Conservation (phyloP, 192 early-diverging fungal species). For the Umbelopsis ramanniana region DNA sequence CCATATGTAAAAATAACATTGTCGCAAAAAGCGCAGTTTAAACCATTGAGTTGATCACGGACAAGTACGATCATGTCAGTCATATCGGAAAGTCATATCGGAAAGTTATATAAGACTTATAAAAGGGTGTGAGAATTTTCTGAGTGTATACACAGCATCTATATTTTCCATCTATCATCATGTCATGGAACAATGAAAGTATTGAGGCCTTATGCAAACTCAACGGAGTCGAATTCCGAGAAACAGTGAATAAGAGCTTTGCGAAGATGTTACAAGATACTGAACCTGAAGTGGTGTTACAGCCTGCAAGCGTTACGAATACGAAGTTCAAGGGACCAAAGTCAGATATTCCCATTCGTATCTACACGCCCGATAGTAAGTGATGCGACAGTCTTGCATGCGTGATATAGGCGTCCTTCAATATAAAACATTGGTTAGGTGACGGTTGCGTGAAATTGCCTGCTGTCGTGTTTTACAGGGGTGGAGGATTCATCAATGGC, state of each 20-base stretch:
- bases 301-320: neutral
- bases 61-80: too few relatives aligned
- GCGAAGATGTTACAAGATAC: neutral
- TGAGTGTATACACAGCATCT: too few relatives aligned
- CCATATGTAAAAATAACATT: too few relatives aligned
- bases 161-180: neutral
- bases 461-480: neutral
- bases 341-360: constrained; percentile 1
- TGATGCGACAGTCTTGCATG: neutral
- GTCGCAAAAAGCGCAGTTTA: too few relatives aligned
- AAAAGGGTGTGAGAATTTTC: too few relatives aligned
- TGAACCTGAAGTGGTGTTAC: neutral
- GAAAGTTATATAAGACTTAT: too few relatives aligned
- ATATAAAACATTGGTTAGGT: neutral
- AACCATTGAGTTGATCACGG: too few relatives aligned
- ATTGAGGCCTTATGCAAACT: neutral
- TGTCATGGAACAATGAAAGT: neutral
- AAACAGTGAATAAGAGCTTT: neutral
- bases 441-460: neutral
- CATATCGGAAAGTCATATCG: too few relatives aligned
- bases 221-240: neutral
- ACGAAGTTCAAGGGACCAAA: neutral
- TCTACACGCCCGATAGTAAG: neutral
- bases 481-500: neutral
- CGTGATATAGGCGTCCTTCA: neutral